These are phyloP conservation scores for Cordyceps cicadae DNA, from an alignment of 2,329 filamentous ascomycete genomes.

Conservation along the genomic window DNA sequence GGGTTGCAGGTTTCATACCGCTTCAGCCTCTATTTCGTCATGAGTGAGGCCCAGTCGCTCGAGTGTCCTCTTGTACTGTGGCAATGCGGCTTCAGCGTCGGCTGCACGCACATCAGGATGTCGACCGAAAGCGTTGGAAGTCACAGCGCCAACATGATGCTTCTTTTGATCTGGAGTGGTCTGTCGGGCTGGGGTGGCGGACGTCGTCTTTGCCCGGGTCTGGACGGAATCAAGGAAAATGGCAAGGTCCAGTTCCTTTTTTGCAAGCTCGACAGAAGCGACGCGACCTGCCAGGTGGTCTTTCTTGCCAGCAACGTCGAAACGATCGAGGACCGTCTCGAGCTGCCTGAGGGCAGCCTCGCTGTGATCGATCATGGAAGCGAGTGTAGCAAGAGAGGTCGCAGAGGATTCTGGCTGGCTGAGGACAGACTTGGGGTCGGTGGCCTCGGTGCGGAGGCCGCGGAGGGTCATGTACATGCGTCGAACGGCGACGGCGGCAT, in stretches of 20 bases:
- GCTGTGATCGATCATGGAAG: conserved; percentile 45
- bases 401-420: conserved; percentile 31
- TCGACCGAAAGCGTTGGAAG: conserved; percentile 40
- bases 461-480: conserved; percentile 48
- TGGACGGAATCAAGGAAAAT: conserved; percentile 51
- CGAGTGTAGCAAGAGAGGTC: conserved; percentile 37
- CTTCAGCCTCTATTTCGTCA: conserved; percentile 46
- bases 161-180: conserved; percentile 44
- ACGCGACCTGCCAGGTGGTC: conserved; percentile 31
- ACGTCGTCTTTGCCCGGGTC: conserved; percentile 36
- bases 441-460: conserved; percentile 49
- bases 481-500: conserved; percentile 42
- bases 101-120: conserved; percentile 30
- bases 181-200: conserved; percentile 29
- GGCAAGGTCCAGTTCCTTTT: conserved; percentile 45
- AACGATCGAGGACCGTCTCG: conserved; percentile 42
- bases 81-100: conserved; percentile 48
- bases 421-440: conserved; percentile 48
- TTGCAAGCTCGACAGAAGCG: conserved; percentile 35
- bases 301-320: conserved; percentile 25
- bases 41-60: conserved; percentile 50
- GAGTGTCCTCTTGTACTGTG: conserved; percentile 49
- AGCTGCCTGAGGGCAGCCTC: conserved; percentile 48
- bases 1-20: conserved; percentile 35
- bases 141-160: conserved; percentile 52